Percentiles rank a stretch among this genome's conserved stretches.
phyloP scores from a whole-genome alignment of 345 rosid species.

The Eucalyptus coolabah region DNA sequence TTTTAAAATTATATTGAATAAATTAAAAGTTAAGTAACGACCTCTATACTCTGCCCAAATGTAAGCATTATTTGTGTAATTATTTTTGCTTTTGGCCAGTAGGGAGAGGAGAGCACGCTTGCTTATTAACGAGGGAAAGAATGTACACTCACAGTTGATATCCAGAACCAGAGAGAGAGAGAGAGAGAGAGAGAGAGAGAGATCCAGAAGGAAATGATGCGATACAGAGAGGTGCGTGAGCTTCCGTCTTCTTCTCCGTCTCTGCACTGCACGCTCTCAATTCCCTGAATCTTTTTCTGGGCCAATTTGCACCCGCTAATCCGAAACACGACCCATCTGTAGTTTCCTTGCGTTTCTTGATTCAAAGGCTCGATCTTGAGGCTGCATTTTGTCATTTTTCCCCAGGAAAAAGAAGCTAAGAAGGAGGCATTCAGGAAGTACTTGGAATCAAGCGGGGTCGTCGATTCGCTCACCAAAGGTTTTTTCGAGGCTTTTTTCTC shows the following conservation, averaged over 20 bases:
- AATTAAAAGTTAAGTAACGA: fast-evolving
- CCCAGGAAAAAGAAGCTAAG: conserved; percentile 81
- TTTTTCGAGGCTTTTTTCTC: too few species aligned
- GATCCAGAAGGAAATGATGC: conserved; percentile 25
- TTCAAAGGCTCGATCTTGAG: background rate
- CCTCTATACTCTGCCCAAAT: fast-evolving
- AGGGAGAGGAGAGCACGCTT: background rate
- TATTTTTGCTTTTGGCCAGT: background rate
- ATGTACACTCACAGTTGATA: background rate
- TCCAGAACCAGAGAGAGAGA: background rate
- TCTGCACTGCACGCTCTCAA: background rate
- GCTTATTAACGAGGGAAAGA: background rate
- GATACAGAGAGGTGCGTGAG: conserved; percentile 38
- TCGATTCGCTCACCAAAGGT: conserved; percentile 88
- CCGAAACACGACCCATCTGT: background rate
- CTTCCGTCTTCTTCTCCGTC: background rate
- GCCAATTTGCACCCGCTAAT: background rate
- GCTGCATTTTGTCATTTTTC: background rate
- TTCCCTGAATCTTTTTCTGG: background rate
- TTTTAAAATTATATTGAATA: fast-evolving
- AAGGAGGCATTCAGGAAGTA: conserved; percentile 89
- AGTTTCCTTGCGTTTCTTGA: background rate
- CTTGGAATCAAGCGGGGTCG: conserved; percentile 72
- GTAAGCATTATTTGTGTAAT: too few species aligned
- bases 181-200: background rate